Evolutionary conservation across 176 grass and related monocot genomes (phyloP).

Genomic region (Oropetium thomaeum): DNA sequence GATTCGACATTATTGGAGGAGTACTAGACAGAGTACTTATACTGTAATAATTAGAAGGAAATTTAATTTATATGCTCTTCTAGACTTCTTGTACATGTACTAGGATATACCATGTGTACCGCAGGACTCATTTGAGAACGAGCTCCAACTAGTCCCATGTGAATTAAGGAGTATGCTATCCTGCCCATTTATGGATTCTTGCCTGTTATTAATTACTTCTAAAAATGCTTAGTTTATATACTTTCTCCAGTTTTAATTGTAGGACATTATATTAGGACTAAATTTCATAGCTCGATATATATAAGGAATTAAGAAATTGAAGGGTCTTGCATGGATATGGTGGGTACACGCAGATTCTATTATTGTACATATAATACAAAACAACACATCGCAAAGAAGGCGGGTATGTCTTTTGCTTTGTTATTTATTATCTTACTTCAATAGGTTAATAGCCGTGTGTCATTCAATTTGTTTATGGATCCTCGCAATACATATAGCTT

Average conservation of each 20-base stretch:
- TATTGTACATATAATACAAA: too few relatives aligned
- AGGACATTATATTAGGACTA: too few relatives aligned
- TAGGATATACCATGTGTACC: constrained; percentile 50
- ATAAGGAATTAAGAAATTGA: too few relatives aligned
- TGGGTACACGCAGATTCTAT: too few relatives aligned
- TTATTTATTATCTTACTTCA: too few relatives aligned
- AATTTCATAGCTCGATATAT: too few relatives aligned
- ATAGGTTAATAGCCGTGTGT: too few relatives aligned
- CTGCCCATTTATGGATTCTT: not conserved
- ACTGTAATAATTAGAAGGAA: constrained; percentile 23
- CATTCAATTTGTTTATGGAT: too few relatives aligned
- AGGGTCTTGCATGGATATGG: too few relatives aligned
- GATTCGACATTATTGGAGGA: not conserved
- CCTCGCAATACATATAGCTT: too few relatives aligned
- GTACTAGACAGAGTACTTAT: constrained; percentile 20
- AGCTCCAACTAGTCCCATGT: constrained; percentile 14
- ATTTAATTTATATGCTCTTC: constrained; percentile 16
- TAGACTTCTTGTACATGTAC: constrained; percentile 80
- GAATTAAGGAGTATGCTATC: not conserved
- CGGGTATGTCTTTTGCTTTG: too few relatives aligned
- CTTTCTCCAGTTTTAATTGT: not conserved
- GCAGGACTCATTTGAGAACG: constrained; percentile 27
- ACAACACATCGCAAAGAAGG: too few relatives aligned
- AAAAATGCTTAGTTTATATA: not conserved
- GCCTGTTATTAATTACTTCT: constrained; percentile 26